Evolutionary conservation across 2,329 filamentous ascomycete species (phyloP).

Genomic region (Arthrinium phaeospermum): DNA sequence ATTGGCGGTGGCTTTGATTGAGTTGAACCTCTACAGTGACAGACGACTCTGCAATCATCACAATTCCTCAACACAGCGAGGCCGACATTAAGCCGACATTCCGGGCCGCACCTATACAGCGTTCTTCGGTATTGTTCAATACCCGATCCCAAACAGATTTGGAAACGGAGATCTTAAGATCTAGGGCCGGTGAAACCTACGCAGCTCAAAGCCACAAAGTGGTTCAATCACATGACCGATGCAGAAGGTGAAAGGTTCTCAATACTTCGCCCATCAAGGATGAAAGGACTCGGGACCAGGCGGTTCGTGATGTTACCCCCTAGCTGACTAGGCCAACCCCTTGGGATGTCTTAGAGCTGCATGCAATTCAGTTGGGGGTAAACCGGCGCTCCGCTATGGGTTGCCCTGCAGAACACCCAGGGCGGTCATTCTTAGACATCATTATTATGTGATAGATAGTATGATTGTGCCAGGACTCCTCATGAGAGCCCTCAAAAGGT

Average conservation of each 20-base stretch:
- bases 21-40: conserved; percentile 23
- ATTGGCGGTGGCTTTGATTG: conserved; percentile 64
- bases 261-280: not conserved
- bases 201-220: not conserved
- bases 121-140: conserved; percentile 3
- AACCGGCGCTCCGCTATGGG: not conserved
- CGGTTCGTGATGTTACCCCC: not conserved
- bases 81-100: not conserved
- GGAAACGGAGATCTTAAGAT: conserved; percentile 6
- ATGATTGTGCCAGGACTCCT: not conserved
- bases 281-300: not conserved
- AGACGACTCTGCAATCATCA: conserved; percentile 7
- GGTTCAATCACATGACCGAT: not conserved
- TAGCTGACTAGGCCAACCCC: not conserved
- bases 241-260: not conserved
- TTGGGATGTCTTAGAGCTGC: not conserved
- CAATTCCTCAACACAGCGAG: not conserved
- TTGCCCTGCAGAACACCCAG: not conserved
- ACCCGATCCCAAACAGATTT: conserved; percentile 2
- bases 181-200: conserved; percentile 1
- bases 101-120: not conserved
- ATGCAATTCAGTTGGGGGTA: not conserved
- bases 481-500: not conserved
- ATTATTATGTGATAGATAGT: conserved; percentile 6
- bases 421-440: not conserved